Evolutionary conservation across 2,329 filamentous ascomycete genomes (phyloP).

Genomic region (Xylariaceae sp.): DNA sequence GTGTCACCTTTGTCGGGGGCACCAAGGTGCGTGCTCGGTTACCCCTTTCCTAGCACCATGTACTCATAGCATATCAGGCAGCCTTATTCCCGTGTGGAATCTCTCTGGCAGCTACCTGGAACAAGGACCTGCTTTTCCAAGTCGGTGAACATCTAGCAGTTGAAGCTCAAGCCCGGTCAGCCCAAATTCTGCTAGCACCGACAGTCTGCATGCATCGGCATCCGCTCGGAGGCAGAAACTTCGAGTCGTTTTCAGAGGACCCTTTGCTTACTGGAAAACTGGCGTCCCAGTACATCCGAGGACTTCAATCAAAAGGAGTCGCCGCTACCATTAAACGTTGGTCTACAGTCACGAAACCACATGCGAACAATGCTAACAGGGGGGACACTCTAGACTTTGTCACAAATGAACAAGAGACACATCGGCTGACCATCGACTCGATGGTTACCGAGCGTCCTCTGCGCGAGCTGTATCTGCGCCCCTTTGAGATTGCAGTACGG

Average conservation of each 20-base stretch:
- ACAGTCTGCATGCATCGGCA: conserved; percentile 80
- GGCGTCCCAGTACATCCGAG: conserved; percentile 67
- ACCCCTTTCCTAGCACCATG: background rate
- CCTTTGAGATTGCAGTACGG: conserved; percentile 68
- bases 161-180: conserved; percentile 69
- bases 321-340: conserved; percentile 74
- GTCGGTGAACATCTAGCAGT: conserved; percentile 68
- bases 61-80: conserved; percentile 42
- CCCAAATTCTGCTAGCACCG: conserved; percentile 69
- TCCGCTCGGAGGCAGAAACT: conserved; percentile 79
- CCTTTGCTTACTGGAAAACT: conserved; percentile 72
- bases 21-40: conserved; percentile 45
- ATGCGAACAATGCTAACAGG: too few relatives aligned
- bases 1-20: conserved; percentile 65
- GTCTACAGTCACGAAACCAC: conserved; percentile 15
- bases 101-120: conserved; percentile 76
- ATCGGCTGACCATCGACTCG: conserved; percentile 61
- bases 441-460: conserved; percentile 61
- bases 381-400: conserved; percentile 13
- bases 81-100: conserved; percentile 77
- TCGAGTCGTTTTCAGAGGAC: conserved; percentile 84
- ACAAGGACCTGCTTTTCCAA: conserved; percentile 63
- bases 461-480: conserved; percentile 68
- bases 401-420: conserved; percentile 39
- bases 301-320: conserved; percentile 68